Evolutionary conservation across 2,329 filamentous ascomycete genomes (phyloP), one percentile per base, ranked within the genome.

Genomic region (Cytospora piceae): DNA sequence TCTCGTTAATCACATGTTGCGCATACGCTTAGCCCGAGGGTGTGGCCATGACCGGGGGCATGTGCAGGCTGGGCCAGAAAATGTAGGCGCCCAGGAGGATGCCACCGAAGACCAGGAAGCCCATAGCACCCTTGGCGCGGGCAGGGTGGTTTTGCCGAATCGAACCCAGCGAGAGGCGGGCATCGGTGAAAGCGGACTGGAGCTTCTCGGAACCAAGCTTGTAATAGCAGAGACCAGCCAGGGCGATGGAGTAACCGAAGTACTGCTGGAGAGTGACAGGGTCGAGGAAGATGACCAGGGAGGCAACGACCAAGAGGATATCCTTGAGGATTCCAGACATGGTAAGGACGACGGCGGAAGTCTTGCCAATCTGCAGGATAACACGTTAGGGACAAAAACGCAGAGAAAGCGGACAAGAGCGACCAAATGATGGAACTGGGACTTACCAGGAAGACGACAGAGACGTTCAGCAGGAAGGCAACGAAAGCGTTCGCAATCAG

Each of bases 381-480:
- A 22, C 11, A 20, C n/a, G 12, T 37, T 53, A 52, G 54, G 34
- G 49, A n/a, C 34, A 46, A 8, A 31, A 32, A 6, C 29, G 14
- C 2, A 2, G 27, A 52, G 0, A 9, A 37, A 15, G 34, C 34
- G 29, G 20, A 12, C 9, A 15, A 22, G 11, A 37, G 34, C 12
- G 34, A 24, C 9, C 7, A 53, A 17, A 15, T 8, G 15, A 2
- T 9, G 20, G 22, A 7, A 14, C 22, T 27, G 15, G 31, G 37
- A 81, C 87, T 76, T 87, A 92, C 90, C 79, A 93, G 76, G 81
- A 93, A 91, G 49, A 93, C 90, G 31, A 93, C 90, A 3, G 90
- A 92, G 57, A 93, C 88, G 78, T 93, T 93, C 68, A 93, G 83
- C 72, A 90, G 79, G 79, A 93, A 92, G 37, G 90, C 90, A 71